Conservation (phyloP, 495 filamentous ascomycete genomes). For the Tuber calosporum region DNA sequence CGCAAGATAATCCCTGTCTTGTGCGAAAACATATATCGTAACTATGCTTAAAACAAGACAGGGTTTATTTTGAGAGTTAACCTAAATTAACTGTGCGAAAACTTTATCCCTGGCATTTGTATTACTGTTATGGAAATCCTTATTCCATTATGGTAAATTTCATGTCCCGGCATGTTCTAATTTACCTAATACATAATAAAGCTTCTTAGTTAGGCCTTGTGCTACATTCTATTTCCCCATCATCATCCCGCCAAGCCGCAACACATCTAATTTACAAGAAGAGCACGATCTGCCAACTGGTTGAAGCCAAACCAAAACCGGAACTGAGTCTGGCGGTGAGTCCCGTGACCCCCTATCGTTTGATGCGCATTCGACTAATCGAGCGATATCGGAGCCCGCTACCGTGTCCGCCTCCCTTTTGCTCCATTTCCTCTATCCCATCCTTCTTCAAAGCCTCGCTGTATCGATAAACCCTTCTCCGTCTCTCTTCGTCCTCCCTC, state of each 20-base stretch:
- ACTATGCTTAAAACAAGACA: too few species aligned
- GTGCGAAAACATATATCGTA: too few species aligned
- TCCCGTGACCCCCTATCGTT: neutral
- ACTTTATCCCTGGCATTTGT: too few species aligned
- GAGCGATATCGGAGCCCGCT: constrained; percentile 7
- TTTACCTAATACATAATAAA: neutral
- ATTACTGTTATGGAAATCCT: neutral
- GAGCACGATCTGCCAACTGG: neutral
- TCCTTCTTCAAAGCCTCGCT: constrained; percentile 3
- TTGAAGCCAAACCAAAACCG: neutral
- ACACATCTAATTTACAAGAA: too few species aligned
- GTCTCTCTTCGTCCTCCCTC: constrained; percentile 7
- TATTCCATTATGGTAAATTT: neutral
- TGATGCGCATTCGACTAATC: neutral
- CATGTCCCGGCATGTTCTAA: neutral
- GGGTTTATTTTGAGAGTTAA: too few species aligned
- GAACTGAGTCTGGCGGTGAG: neutral
- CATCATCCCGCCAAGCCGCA: neutral
- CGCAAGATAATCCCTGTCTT: too few species aligned
- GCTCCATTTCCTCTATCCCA: constrained; percentile 21
- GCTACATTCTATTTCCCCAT: neutral
- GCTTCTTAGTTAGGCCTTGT: neutral
- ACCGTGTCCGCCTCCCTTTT: constrained; percentile 30
- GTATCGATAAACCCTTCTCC: constrained; percentile 17
- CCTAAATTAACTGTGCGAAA: too few species aligned